phyloP scores from a whole-genome alignment of 352 stramenopile species.

The Pythium monospermum region DNA sequence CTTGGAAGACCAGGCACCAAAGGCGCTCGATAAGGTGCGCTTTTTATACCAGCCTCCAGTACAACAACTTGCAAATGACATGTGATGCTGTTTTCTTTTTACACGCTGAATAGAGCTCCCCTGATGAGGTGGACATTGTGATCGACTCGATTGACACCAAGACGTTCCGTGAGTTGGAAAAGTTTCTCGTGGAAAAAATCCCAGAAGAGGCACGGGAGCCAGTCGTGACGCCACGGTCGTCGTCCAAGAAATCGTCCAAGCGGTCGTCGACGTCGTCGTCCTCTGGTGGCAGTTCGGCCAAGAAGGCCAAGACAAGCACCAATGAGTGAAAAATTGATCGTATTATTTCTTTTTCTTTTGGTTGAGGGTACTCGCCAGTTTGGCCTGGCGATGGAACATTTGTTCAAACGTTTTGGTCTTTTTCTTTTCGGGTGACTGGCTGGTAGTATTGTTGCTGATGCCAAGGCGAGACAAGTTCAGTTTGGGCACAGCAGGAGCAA shows the following conservation, averaged over 20 bases:
- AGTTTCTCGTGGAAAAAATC: conserved; percentile 72
- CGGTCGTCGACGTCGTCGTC: conserved; percentile 14
- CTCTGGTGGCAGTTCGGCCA: conserved; percentile 34
- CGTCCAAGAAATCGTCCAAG: conserved; percentile 31
- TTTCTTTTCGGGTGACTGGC: neutral
- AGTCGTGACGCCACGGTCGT: conserved; percentile 56
- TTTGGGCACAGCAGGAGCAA: conserved; percentile 7
- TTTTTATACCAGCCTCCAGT: neutral
- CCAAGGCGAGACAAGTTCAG: conserved; percentile 19
- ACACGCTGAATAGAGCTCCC: conserved; percentile 40
- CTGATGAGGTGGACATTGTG: conserved; percentile 86
- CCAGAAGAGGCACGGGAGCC: conserved; percentile 60
- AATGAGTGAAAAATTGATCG: neutral
- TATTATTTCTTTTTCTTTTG: conserved; percentile 30
- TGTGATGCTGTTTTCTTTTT: neutral
- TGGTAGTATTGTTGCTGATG: neutral
- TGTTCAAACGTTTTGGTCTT: conserved; percentile 43
- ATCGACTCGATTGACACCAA: conserved; percentile 86
- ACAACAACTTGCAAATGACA: neutral
- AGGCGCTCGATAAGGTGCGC: conserved; percentile 74
- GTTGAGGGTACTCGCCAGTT: conserved; percentile 46
- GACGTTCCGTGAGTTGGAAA: conserved; percentile 84
- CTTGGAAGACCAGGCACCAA: conserved; percentile 81
- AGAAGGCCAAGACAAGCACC: conserved; percentile 53
- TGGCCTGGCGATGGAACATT: conserved; percentile 43